A percentile compares a stretch with the other conserved stretches of the same genome.
These are phyloP conservation scores for Ascochyta rabiei DNA, from an alignment of 2,329 filamentous ascomycete species.

Conservation along the genomic window DNA sequence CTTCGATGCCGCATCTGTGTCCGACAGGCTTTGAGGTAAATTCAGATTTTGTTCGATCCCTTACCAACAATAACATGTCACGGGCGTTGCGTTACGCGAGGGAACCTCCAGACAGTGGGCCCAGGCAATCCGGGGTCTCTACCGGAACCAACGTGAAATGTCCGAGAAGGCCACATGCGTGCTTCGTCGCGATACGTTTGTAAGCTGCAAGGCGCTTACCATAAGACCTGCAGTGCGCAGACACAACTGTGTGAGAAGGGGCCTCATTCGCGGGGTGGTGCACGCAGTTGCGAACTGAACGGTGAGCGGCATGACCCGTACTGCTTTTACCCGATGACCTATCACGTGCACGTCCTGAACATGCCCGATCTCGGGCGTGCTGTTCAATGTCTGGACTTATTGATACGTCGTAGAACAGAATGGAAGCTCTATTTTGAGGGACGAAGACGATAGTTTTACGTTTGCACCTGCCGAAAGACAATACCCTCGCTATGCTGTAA, in stretches of 20 bases:
- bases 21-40: background rate
- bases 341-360: too few relatives aligned
- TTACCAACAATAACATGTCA: background rate
- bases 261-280: background rate
- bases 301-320: too few relatives aligned
- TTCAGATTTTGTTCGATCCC: background rate
- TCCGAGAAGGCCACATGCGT: background rate
- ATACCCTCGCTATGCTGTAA: conserved; percentile 36
- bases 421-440: too few relatives aligned
- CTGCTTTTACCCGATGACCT: too few relatives aligned
- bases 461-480: background rate
- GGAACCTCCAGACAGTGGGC: background rate
- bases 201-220: conserved; percentile 1
- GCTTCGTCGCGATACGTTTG: conserved; percentile 3
- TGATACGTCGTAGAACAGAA: too few relatives aligned
- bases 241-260: background rate
- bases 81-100: background rate
- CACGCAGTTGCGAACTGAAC: too few relatives aligned
- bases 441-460: background rate
- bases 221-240: background rate
- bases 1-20: background rate
- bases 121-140: conserved; percentile 2
- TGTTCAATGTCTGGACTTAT: too few relatives aligned
- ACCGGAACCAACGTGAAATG: background rate
- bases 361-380: too few relatives aligned